Percentiles rank a stretch among this genome's conserved stretches.
These are phyloP conservation scores for Ramichloridium luteum DNA, from an alignment of 2,329 filamentous ascomycete genomes.

Conservation along the genomic window DNA sequence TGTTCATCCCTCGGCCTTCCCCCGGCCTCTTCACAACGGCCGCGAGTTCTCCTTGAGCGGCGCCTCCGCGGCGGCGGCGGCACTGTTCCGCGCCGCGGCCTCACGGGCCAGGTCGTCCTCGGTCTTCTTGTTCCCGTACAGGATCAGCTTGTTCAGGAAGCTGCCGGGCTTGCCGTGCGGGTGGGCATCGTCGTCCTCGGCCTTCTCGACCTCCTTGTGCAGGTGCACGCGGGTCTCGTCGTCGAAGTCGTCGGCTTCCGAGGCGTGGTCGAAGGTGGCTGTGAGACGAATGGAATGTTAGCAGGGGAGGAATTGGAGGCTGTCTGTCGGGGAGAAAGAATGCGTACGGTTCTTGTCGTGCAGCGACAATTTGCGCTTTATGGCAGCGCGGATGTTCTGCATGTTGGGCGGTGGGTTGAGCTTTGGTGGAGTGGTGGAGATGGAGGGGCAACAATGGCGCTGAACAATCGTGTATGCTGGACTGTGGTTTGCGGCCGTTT, in stretches of 20 bases:
- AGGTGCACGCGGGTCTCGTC: slow-evolving; percentile 27
- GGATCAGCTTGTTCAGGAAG: slow-evolving; percentile 27
- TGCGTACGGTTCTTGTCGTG: slow-evolving; percentile 26
- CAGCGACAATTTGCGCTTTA: slow-evolving; percentile 27
- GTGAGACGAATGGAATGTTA: slow-evolving; percentile 1
- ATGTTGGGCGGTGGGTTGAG: too few relatives aligned
- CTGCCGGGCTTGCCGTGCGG: slow-evolving; percentile 23
- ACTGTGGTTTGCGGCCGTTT: too few relatives aligned
- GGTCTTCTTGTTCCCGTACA: slow-evolving; percentile 30
- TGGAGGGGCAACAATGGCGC: too few relatives aligned
- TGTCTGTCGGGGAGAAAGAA: background rate
- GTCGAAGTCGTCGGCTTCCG: slow-evolving; percentile 25
- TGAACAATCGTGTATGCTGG: too few relatives aligned
- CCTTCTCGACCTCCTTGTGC: slow-evolving; percentile 25
- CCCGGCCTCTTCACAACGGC: too few relatives aligned
- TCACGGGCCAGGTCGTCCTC: slow-evolving; percentile 24
- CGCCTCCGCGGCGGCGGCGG: too few relatives aligned
- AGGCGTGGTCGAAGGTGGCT: slow-evolving; percentile 20
- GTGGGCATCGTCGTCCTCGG: slow-evolving; percentile 21
- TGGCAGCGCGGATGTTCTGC: slow-evolving; percentile 25
- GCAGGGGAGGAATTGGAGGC: slow-evolving; percentile 2
- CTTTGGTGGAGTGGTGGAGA: too few relatives aligned
- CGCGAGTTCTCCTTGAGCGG: background rate
- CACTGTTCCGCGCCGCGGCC: slow-evolving; percentile 1
- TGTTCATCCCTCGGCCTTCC: too few relatives aligned